phyloP scores from a whole-genome alignment of 1,284 basidiomycete genomes.

The Ustilago crameri region DNA sequence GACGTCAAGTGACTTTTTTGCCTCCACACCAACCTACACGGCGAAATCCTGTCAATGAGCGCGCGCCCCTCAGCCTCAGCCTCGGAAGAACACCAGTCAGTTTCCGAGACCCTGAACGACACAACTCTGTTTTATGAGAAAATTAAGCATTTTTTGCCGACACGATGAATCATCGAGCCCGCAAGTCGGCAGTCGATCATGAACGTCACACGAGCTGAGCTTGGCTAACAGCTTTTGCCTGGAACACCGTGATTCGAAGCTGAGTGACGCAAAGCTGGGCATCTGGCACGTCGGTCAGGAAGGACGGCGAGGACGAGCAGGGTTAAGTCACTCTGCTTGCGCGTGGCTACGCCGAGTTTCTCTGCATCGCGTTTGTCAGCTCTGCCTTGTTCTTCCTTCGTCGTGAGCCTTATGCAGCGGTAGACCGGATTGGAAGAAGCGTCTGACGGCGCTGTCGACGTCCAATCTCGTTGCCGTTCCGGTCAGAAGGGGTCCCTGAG shows the following conservation, averaged over 20 bases:
- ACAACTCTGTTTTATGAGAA: neutral
- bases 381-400: neutral
- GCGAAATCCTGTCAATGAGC: constrained; percentile 5
- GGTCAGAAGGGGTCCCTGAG: no score
- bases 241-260: neutral
- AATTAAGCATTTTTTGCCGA: neutral
- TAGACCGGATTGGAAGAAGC: no score
- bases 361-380: neutral
- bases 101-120: constrained; percentile 1
- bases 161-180: constrained; percentile 10
- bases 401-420: neutral
- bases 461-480: no score
- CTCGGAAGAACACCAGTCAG: constrained; percentile 9
- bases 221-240: neutral
- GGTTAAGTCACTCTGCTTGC: constrained; percentile 11
- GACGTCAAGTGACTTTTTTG: constrained; percentile 5
- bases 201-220: no score
- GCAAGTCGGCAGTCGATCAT: no score
- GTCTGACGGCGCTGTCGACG: no score
- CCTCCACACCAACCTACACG: neutral
- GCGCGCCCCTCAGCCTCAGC: no score
- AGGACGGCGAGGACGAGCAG: neutral
- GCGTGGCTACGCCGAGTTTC: no score
- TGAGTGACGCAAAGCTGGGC: neutral
- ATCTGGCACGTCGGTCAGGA: no score